Conservation (phyloP, 192 early-diverging fungal genomes). For the Backusella sp. region DNA sequence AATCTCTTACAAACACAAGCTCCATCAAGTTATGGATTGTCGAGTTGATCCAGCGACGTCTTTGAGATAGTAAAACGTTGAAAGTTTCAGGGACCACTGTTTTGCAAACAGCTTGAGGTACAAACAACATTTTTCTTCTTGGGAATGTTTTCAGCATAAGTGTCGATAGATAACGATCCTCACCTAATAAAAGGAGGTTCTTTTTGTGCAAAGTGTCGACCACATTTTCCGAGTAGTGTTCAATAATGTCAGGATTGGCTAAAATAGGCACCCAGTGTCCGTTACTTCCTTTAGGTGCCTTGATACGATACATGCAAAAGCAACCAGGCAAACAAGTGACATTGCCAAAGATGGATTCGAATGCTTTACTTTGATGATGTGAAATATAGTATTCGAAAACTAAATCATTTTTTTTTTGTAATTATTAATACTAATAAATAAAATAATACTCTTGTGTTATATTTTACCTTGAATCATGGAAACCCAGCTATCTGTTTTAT, state of each 20-base stretch:
- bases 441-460: neutral
- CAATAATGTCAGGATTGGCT: conserved; percentile 81
- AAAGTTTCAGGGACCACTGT: conserved; percentile 74
- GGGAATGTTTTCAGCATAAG: conserved; percentile 76
- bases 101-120: conserved; percentile 70
- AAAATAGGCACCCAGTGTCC: conserved; percentile 82
- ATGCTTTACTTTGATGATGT: conserved; percentile 80
- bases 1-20: conserved; percentile 75
- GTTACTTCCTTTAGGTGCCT: conserved; percentile 73
- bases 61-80: conserved; percentile 69
- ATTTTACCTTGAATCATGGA: conserved; percentile 65
- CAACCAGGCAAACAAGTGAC: conserved; percentile 84
- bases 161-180: conserved; percentile 78
- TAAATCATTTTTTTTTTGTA: neutral
- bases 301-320: conserved; percentile 87
- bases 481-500: conserved; percentile 76
- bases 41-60: conserved; percentile 87
- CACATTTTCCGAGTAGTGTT: conserved; percentile 82
- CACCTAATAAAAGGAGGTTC: conserved; percentile 71
- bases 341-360: conserved; percentile 84
- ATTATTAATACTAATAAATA: neutral
- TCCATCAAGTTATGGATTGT: conserved; percentile 87
- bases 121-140: conserved; percentile 70
- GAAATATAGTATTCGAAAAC: conserved; percentile 88
- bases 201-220: conserved; percentile 79